phyloP scores from a whole-genome alignment of 1,284 basidiomycete species.

The Trichosporon ovoides region DNA sequence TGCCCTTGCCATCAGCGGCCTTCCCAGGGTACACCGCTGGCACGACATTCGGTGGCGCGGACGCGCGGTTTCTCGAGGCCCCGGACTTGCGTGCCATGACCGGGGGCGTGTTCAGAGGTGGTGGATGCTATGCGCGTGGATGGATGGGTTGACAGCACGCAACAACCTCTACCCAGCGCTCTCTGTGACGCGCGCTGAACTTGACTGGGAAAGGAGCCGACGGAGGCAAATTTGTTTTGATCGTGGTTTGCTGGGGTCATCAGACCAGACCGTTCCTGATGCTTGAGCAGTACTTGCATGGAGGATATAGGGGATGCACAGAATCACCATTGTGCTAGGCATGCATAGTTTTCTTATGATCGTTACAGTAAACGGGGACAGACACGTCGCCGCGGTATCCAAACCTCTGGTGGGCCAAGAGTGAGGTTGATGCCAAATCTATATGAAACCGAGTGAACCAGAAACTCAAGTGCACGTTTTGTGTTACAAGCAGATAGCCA shows the following conservation, averaged over 20 bases:
- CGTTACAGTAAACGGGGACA: slow-evolving; percentile 3
- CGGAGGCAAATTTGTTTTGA: slow-evolving; percentile 7
- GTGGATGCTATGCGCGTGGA: slow-evolving; percentile 2
- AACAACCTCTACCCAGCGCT: neutral
- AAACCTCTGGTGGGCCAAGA: slow-evolving; percentile 1
- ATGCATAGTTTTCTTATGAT: slow-evolving; percentile 7
- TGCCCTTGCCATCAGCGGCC: slow-evolving; percentile 22
- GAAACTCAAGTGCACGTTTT: neutral
- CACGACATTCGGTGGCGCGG: slow-evolving; percentile 18
- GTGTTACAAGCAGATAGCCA: neutral
- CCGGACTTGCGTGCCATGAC: slow-evolving; percentile 24
- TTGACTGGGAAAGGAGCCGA: neutral
- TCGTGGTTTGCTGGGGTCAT: neutral
- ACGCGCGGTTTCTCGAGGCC: slow-evolving; percentile 18
- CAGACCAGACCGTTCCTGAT: no score
- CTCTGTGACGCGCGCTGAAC: neutral
- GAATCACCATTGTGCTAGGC: neutral
- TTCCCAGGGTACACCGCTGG: slow-evolving; percentile 31
- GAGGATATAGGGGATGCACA: neutral
- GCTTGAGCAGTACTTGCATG: neutral
- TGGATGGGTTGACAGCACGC: slow-evolving; percentile 3
- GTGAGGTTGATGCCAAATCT: neutral
- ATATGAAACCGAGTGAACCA: slow-evolving; percentile 2
- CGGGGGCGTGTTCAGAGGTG: neutral
- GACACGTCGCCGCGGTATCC: slow-evolving; percentile 2